Base-by-base conservation (phyloP, 768 basidiomycete genomes). In the Rhodotorula sphaerocarpa region DNA sequence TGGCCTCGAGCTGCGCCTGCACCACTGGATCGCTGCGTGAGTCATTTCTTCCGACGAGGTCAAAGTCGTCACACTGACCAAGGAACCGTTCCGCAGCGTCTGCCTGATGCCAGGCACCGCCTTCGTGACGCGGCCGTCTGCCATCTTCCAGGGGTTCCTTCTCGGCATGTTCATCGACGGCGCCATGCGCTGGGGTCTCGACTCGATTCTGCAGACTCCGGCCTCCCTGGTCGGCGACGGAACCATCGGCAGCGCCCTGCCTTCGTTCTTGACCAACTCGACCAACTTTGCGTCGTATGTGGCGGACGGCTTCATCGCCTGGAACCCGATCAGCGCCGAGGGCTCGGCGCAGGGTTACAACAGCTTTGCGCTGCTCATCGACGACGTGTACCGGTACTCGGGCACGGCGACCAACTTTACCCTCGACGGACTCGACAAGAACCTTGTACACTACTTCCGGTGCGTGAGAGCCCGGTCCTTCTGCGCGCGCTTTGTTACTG, bases 321-420 rank as follows among this genome's bases (percentile, higher is more conserved):
- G 87, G 87, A 76, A 75, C 34, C 73, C 73, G 2, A 75, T 83
- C 11, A 44, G n/a, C n/a, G 25, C 59, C 23, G 58, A 47, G 11
- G 57, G 47, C 23, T 12, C 2, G 7, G 7, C 20, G 2, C 54
- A 59, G 18, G 36, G 77, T 5, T 90, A 86, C 86, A 83, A 85
- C 70, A 87, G 87, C 9, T 89, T 88, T 71, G 77, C 82, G 0
- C 79, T 91, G 30, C 78, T 91, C 20, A 55, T 73, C n/a, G 87
- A 91, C 72, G 90, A 91, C 68, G 88, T 92, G 1, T 83, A 88
- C 73, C 79, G 85, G 67, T 89, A 86, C 71, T 74, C 79, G n/a
- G 87, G 89, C 15, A 74, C 77, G 20, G 83, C 82, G 7, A 76
- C 87, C 51, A 87, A 87, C 70, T 88, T 81, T 72, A 83, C 84